Evolutionary conservation across 345 rosid species (phyloP).

Genomic region (Arabis hirsuta): DNA sequence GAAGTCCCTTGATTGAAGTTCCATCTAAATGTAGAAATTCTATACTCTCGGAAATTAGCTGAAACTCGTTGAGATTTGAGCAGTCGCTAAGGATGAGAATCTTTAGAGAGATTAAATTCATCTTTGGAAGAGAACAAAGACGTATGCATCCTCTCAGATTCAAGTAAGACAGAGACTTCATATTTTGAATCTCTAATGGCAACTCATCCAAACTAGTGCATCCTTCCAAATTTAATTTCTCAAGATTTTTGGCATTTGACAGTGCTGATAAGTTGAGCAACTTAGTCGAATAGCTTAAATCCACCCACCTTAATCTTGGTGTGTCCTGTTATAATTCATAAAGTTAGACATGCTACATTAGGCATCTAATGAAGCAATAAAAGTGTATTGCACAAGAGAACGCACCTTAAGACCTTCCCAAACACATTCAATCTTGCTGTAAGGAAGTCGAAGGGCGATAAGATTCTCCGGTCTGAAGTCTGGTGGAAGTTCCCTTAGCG

Average conservation of each 20-base stretch:
- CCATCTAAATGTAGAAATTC: conserved; percentile 15
- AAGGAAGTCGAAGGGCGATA: not conserved
- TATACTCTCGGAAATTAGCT: conserved; percentile 16
- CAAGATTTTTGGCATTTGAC: not conserved
- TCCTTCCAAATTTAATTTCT: conserved; percentile 4
- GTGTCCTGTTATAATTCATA: too few species aligned
- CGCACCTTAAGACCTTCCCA: conserved; percentile 10
- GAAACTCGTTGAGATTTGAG: conserved; percentile 26
- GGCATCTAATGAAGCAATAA: too few species aligned
- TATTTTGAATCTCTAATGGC: not conserved
- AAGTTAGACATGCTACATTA: too few species aligned
- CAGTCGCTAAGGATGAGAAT: conserved; percentile 32
- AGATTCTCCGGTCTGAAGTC: conserved; percentile 13
- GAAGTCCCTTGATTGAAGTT: conserved; percentile 28
- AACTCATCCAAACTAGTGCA: not conserved
- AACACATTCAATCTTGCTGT: not conserved
- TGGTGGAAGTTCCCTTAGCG: not conserved
- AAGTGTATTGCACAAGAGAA: not conserved
- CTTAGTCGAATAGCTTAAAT: too few species aligned
- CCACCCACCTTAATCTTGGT: too few species aligned
- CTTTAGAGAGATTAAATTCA: not conserved
- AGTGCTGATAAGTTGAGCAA: too few species aligned
- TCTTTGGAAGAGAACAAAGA: not conserved
- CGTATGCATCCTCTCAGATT: conserved; percentile 9
- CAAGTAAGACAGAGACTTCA: not conserved